Conservation (phyloP, 176 grass and related monocot genomes). For the Urochloa ruziziensis region DNA sequence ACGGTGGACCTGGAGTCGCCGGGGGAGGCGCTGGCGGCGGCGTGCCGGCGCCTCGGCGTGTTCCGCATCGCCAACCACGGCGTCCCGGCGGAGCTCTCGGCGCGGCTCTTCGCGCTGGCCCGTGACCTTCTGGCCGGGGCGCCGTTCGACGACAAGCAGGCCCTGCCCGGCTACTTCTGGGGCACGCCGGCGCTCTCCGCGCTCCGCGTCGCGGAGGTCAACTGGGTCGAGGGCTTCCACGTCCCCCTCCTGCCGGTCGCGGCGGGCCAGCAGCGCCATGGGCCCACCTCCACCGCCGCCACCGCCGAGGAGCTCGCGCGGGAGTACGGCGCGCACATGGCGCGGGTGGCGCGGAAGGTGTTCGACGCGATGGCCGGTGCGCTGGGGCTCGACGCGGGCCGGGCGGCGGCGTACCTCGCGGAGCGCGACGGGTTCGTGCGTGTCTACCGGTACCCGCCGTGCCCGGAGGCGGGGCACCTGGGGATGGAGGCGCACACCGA, state of each 20-base stretch:
- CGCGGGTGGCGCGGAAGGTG: constrained; percentile 51
- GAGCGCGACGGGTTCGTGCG: constrained; percentile 59
- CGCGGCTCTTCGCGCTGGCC: constrained; percentile 29
- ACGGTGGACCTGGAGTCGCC: constrained; percentile 27
- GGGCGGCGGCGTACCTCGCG: constrained; percentile 42
- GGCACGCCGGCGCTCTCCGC: constrained; percentile 59
- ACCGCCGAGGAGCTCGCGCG: not conserved
- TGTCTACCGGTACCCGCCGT: constrained; percentile 71
- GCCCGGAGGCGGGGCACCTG: constrained; percentile 1
- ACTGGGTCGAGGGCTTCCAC: constrained; percentile 81
- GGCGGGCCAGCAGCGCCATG: not conserved
- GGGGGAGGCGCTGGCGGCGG: constrained; percentile 13
- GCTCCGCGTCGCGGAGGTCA: constrained; percentile 47
- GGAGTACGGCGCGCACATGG: constrained; percentile 76
- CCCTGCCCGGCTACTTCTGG: constrained; percentile 57
- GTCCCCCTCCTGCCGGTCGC: no score
- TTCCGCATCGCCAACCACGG: constrained; percentile 69
- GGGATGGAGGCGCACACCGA: constrained; percentile 90
- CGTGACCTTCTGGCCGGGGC: not conserved
- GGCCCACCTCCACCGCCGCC: not conserved
- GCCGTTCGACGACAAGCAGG: constrained; percentile 43
- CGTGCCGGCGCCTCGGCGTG: constrained; percentile 43
- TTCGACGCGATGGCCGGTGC: constrained; percentile 45
- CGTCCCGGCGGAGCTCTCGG: constrained; percentile 38
- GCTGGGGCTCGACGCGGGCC: constrained; percentile 35